Percentiles rank a stretch among this genome's conserved stretches.
Conservation (phyloP, 2,329 filamentous ascomycete genomes). For the Hypoxylon sp. region DNA sequence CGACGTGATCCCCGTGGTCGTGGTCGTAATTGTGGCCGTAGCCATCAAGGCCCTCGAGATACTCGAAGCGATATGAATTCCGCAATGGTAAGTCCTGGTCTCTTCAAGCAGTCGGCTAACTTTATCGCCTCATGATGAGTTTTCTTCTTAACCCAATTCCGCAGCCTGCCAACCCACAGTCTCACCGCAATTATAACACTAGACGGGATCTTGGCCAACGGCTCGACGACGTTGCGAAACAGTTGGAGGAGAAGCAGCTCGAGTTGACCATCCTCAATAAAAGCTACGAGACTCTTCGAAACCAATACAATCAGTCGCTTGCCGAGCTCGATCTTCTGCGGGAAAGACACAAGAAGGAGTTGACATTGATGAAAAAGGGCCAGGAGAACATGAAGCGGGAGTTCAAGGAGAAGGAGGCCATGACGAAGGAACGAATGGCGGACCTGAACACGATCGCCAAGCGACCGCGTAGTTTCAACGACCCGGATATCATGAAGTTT, state of each 20-base stretch:
- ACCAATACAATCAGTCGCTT: background rate
- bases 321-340: background rate
- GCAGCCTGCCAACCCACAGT: background rate
- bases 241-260: background rate
- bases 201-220: background rate
- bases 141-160: background rate
- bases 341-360: background rate
- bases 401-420: background rate
- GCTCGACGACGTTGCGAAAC: background rate
- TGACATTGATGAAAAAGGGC: background rate
- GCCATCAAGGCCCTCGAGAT: background rate
- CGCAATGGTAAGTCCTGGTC: background rate
- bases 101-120: background rate
- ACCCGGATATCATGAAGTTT: background rate
- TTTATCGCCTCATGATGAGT: background rate
- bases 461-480: background rate
- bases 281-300: background rate
- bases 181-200: background rate
- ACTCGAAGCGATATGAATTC: background rate
- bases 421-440: background rate
- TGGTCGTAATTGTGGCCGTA: conserved; percentile 1
- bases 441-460: background rate
- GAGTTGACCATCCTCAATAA: background rate
- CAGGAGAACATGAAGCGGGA: background rate
- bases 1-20: background rate